Evolutionary conservation across 1,284 basidiomycete species (phyloP).

Genomic region (Apiotrichum brassicae): DNA sequence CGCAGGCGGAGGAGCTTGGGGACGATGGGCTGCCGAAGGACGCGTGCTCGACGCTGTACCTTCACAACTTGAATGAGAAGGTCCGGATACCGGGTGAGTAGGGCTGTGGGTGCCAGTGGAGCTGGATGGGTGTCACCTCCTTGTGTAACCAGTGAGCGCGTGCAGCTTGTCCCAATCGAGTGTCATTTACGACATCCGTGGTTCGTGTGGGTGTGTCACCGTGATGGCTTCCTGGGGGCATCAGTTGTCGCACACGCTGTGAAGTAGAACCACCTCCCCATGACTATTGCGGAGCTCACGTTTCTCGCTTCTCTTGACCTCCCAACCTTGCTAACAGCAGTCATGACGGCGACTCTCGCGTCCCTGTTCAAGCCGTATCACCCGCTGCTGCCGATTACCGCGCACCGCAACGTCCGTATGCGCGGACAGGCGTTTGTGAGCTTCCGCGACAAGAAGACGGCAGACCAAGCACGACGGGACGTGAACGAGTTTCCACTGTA

Average conservation of each 20-base stretch:
- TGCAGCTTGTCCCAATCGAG: neutral
- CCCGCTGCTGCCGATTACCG: constrained; percentile 82
- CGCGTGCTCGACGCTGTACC: constrained; percentile 80
- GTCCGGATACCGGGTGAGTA: constrained; percentile 72
- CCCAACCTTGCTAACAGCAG: constrained; percentile 42
- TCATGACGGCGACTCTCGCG: constrained; percentile 79
- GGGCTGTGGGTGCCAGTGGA: too few species aligned
- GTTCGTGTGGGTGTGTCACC: too few species aligned
- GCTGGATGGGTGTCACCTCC: too few species aligned
- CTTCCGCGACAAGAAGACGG: constrained; percentile 71
- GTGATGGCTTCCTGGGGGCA: too few species aligned
- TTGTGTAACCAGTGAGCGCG: neutral
- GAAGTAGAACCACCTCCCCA: too few species aligned
- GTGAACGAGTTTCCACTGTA: constrained; percentile 92
- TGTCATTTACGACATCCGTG: too few species aligned
- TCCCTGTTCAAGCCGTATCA: constrained; percentile 91
- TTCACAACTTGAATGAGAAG: constrained; percentile 97
- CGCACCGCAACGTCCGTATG: constrained; percentile 91
- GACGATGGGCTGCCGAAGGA: constrained; percentile 39
- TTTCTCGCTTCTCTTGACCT: neutral
- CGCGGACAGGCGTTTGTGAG: constrained; percentile 96
- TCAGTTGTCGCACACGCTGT: neutral
- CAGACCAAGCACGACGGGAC: constrained; percentile 82
- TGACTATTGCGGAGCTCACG: too few species aligned
- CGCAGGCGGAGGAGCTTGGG: constrained; percentile 20